Evolutionary conservation across 2,329 filamentous ascomycete genomes (phyloP).

Genomic region (Penicillium psychrosexuale): DNA sequence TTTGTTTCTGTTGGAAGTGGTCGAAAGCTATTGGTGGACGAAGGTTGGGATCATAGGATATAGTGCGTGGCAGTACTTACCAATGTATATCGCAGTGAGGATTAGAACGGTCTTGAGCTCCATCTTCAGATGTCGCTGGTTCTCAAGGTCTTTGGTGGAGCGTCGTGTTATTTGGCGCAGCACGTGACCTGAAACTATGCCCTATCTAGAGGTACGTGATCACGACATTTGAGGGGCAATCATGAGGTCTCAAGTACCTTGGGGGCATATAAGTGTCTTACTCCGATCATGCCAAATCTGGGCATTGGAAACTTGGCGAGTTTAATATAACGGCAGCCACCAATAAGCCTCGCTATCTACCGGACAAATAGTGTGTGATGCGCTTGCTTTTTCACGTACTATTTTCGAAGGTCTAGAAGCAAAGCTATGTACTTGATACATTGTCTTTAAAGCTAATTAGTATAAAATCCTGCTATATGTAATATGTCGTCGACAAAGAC

Average conservation of each 20-base stretch:
- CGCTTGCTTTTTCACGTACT: not conserved
- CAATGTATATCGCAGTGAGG: conserved; percentile 18
- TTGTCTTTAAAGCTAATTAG: not conserved
- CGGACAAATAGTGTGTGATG: not conserved
- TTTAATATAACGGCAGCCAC: not conserved
- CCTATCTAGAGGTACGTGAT: not conserved
- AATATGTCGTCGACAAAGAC: not conserved
- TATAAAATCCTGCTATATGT: not conserved
- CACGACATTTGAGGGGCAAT: not conserved
- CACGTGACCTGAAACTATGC: conserved; percentile 13
- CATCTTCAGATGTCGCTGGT: conserved; percentile 18
- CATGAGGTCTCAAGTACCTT: not conserved
- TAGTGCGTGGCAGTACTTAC: conserved; percentile 8
- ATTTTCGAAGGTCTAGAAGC: not conserved
- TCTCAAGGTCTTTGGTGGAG: conserved; percentile 7
- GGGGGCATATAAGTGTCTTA: not conserved
- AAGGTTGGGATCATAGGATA: not conserved
- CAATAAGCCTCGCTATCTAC: not conserved
- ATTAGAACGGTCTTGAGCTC: conserved; percentile 22
- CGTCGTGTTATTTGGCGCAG: not conserved
- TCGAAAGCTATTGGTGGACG: not conserved
- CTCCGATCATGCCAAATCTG: not conserved
- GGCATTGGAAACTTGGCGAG: not conserved
- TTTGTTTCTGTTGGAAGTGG: not conserved
- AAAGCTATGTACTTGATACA: not conserved